A percentile compares a stretch with the other conserved stretches of the same genome.
Conservation (phyloP, 768 basidiomycete species). For the Phanerochaete sordida region DNA sequence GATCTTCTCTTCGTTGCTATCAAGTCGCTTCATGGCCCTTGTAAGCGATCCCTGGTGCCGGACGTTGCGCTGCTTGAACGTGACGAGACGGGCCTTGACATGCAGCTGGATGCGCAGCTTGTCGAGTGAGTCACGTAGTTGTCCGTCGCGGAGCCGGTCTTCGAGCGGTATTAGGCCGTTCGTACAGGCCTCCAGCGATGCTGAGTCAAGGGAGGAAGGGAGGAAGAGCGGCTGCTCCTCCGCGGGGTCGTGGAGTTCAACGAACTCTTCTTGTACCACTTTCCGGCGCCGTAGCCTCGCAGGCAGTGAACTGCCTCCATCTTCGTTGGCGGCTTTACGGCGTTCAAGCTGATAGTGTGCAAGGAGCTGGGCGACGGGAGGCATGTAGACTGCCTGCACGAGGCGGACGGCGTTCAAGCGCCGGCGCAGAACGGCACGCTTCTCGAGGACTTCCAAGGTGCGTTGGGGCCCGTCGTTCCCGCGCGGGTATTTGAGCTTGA, state of each 20-base stretch:
- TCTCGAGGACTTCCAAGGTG: not conserved
- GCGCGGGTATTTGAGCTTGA: not conserved
- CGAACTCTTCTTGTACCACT: not conserved
- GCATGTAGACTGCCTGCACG: not conserved
- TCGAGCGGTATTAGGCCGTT: conserved; percentile 1
- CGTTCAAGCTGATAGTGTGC: not conserved
- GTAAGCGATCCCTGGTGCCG: conserved; percentile 14
- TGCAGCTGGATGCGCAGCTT: conserved; percentile 14
- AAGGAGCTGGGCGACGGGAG: not conserved
- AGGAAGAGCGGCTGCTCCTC: conserved; percentile 6
- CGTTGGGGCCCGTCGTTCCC: not conserved
- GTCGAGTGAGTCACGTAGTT: conserved; percentile 13
- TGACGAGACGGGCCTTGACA: conserved; percentile 12
- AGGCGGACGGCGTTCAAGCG: not conserved
- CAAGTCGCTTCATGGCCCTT: not conserved
- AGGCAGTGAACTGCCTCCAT: not conserved
- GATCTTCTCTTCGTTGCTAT: not conserved
- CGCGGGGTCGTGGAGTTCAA: no score
- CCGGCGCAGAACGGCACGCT: conserved; percentile 8
- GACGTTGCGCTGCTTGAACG: conserved; percentile 10
- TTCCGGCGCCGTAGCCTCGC: not conserved
- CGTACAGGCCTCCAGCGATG: no score
- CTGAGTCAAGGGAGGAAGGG: not conserved
- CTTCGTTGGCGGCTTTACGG: not conserved
- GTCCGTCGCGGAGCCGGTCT: conserved; percentile 12